Evolutionary conservation across 805 yeast species (phyloP).

Genomic region (Saturnispora saitoi): DNA sequence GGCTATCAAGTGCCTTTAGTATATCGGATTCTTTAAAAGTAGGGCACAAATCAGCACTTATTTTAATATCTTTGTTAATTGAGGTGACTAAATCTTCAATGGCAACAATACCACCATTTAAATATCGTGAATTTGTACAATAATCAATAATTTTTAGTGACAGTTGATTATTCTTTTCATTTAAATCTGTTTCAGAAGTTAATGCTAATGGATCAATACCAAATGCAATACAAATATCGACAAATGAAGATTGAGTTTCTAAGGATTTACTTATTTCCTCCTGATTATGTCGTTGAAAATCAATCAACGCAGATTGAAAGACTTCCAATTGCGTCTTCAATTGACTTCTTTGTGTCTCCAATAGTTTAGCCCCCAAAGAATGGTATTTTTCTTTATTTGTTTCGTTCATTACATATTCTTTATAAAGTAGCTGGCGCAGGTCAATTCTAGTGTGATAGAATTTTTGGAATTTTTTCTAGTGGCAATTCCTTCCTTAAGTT

Average conservation of each 20-base stretch:
- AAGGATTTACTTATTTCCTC: slow-evolving; percentile 56
- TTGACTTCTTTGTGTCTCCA: slow-evolving; percentile 48
- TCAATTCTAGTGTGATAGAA: slow-evolving; percentile 13
- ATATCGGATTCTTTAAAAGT: slow-evolving; percentile 42
- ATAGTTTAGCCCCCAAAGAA: slow-evolving; percentile 42
- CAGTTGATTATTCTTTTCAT: slow-evolving; percentile 57
- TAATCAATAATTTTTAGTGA: slow-evolving; percentile 69
- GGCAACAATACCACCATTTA: slow-evolving; percentile 77
- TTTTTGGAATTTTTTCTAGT: slow-evolving; percentile 11
- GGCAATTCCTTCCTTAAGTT: background rate
- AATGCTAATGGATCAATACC: slow-evolving; percentile 76
- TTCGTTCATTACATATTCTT: background rate
- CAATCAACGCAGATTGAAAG: slow-evolving; percentile 68
- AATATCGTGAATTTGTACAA: slow-evolving; percentile 57
- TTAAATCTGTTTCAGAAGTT: slow-evolving; percentile 27
- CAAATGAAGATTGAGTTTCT: slow-evolving; percentile 61
- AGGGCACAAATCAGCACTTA: slow-evolving; percentile 25
- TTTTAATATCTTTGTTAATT: slow-evolving; percentile 18
- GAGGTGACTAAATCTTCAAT: slow-evolving; percentile 42
- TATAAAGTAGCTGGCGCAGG: slow-evolving; percentile 8
- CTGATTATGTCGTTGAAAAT: slow-evolving; percentile 66
- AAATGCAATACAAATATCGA: slow-evolving; percentile 64
- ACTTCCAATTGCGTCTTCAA: slow-evolving; percentile 63
- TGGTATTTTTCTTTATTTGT: slow-evolving; percentile 31
- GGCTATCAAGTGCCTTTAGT: slow-evolving; percentile 41